Evolutionary conservation across 441 rosid species (phyloP), one percentile per base, ranked within the genome.

Genomic region (Kokia cookei): DNA sequence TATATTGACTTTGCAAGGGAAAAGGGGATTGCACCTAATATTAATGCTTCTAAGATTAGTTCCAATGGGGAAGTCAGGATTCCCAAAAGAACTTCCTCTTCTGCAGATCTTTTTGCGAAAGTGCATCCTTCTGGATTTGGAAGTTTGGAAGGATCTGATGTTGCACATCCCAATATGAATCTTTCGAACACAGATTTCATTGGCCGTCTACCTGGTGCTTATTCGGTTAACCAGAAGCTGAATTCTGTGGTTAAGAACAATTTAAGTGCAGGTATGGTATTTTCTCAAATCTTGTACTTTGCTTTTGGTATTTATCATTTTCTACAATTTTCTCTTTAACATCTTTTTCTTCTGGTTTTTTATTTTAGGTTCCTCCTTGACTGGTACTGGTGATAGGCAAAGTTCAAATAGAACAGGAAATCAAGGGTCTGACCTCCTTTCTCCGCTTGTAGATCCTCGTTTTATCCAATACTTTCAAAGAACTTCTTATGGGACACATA

Each of bases 51-150:
- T 64, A 76, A 76, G 43, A 66, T 80, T 63, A 81, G 77, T 84
- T 78, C 85, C 73, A 81, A 76, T 60, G 88, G 90, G 47, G 89
- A 82, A 73, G 83, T 73, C 74, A 84, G 82, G 74, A 79, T 93
- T 77, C 94, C 96, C 17, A 89, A 80, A 83, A 81, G 88, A 86
- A 84, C 89, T 76, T 81, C 84, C 78, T 93, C 96, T 76, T 89
- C 90, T 40, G 84, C 89, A 67, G 91, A 86, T 86, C 92, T 91
- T 62, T 84, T 84, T 82, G 79, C 90, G 57, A 79, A 79, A 58
- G 75, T 82, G 78, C 88, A 84, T 79, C 82, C 86, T 64, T 78
- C 85, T 15, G 86, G 88, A 71, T 66, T 85, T 75, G 94, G 84
- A 82, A 77, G 65, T 78, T 77, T 80, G 17, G 91, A 86, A 64